A percentile compares a stretch with the other conserved stretches of the same genome.
phyloP scores from a whole-genome alignment of 2,329 filamentous ascomycete species.

The Talaromyces sp. region DNA sequence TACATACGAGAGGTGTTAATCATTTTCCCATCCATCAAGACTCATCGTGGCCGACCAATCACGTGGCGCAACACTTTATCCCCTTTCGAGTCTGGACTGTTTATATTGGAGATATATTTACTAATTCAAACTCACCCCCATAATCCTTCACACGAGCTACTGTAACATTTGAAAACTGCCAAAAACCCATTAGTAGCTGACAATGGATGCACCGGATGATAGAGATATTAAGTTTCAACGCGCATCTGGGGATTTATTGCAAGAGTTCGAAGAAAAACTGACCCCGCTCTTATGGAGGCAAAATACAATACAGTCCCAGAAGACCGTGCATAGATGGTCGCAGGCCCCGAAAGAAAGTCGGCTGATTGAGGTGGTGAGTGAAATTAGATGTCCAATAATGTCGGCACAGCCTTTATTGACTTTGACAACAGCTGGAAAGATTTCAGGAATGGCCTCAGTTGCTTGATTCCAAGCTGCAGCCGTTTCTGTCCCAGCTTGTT shows the following conservation, averaged over 20 bases:
- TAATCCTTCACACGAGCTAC: neutral
- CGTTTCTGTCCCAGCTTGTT: conserved; percentile 70
- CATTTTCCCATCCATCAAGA: neutral
- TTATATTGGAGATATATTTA: neutral
- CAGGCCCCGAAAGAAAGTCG: conserved; percentile 37
- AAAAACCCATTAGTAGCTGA: neutral
- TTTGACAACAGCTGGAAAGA: conserved; percentile 61
- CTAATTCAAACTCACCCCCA: neutral
- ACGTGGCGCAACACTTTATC: neutral
- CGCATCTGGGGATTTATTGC: conserved; percentile 43
- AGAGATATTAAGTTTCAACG: conserved; percentile 47
- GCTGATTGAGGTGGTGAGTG: conserved; percentile 39
- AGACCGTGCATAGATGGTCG: conserved; percentile 39
- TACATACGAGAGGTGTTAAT: neutral
- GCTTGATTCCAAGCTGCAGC: conserved; percentile 76
- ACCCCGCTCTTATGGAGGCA: conserved; percentile 43
- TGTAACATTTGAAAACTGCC: neutral
- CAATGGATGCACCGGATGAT: conserved; percentile 46
- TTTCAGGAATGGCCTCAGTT: conserved; percentile 96
- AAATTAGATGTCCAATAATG: conserved; percentile 14
- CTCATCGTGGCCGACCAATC: neutral
- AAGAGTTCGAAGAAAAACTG: conserved; percentile 42
- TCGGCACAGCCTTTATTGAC: neutral
- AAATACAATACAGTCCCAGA: conserved; percentile 23
- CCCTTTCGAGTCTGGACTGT: neutral